These are phyloP conservation scores for Talaromyces rugulosus DNA, from an alignment of 2,329 filamentous ascomycete species.

Conservation along the genomic window DNA sequence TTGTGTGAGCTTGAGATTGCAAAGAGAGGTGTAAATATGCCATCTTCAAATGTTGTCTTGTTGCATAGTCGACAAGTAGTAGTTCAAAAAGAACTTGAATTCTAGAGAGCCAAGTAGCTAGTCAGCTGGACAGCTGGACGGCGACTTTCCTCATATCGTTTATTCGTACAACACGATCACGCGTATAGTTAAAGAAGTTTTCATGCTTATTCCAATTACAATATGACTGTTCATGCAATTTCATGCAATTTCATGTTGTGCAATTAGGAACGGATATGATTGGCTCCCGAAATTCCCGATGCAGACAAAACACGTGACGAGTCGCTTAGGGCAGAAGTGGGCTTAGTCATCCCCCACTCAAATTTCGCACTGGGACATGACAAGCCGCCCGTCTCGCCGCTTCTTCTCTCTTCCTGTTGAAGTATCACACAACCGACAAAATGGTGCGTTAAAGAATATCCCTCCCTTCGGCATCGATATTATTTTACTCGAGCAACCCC, in stretches of 20 bases:
- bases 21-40: background rate
- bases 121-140: no score
- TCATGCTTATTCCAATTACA: no score
- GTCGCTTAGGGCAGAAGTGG: constrained; percentile 31
- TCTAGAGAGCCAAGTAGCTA: no score
- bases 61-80: background rate
- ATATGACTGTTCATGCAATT: no score
- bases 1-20: background rate
- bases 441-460: constrained; percentile 27
- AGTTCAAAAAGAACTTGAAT: no score
- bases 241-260: background rate
- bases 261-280: background rate
- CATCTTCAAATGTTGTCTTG: background rate
- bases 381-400: constrained; percentile 18
- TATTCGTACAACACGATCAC: no score
- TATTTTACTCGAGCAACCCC: constrained; percentile 5
- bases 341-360: constrained; percentile 35
- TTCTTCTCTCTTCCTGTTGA: constrained; percentile 28
- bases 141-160: no score
- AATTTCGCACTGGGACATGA: constrained; percentile 31
- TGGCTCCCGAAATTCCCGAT: background rate
- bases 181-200: no score
- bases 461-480: background rate
- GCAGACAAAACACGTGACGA: constrained; percentile 8
- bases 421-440: constrained; percentile 34